Conservation (phyloP, 345 rosid species). For the Populus simonii region DNA sequence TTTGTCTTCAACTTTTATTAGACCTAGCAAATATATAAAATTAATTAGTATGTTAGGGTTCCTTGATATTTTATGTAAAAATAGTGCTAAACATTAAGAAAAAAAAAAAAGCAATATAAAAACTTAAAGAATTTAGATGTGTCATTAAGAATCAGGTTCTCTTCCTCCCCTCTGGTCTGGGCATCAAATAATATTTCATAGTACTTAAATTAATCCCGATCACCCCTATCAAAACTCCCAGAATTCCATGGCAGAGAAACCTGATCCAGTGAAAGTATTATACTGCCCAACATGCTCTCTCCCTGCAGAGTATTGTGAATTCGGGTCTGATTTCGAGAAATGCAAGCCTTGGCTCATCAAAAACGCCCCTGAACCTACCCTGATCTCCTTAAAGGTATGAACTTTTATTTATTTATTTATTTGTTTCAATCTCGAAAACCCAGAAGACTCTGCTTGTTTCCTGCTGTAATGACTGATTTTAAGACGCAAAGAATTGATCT, state of each 20-base stretch:
- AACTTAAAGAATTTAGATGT: too few relatives aligned
- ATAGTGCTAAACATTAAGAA: too few relatives aligned
- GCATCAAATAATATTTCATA: neutral
- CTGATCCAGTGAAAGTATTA: constrained; percentile 61
- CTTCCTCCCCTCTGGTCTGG: neutral
- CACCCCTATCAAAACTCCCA: neutral
- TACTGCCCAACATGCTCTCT: constrained; percentile 52
- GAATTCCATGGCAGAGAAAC: constrained; percentile 11
- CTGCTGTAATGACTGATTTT: neutral
- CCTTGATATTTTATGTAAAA: too few relatives aligned
- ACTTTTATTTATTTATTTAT: too few relatives aligned
- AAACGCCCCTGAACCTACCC: constrained; percentile 83
- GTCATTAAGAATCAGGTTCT: neutral
- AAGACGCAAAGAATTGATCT: neutral
- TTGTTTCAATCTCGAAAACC: neutral
- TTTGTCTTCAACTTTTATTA: too few relatives aligned
- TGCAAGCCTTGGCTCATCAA: constrained; percentile 90
- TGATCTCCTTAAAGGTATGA: constrained; percentile 70
- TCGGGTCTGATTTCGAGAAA: constrained; percentile 83
- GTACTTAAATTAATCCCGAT: neutral
- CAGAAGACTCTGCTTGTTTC: too few relatives aligned
- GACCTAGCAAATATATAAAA: too few relatives aligned
- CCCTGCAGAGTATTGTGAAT: constrained; percentile 94
- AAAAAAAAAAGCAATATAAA: too few relatives aligned
- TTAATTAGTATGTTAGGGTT: too few relatives aligned